A percentile compares a stretch with the other conserved stretches of the same genome.
phyloP scores from a whole-genome alignment of 768 basidiomycete species.

The Lactarius psammicola region DNA sequence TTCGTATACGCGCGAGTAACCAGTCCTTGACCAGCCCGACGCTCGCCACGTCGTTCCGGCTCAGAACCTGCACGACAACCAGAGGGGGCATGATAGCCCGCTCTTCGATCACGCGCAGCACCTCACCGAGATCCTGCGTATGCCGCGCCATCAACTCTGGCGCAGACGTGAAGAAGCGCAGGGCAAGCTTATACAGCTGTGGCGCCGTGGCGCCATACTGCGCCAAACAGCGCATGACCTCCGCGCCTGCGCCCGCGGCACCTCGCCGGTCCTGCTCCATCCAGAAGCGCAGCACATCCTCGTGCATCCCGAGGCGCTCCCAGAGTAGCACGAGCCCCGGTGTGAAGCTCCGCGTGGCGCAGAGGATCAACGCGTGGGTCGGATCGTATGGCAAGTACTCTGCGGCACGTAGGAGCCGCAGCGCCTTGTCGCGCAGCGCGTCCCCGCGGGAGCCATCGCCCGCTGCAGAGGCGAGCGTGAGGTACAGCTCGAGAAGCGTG shows the following conservation, averaged over 20 bases:
- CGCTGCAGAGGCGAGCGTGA: conserved; percentile 50
- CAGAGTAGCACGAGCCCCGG: conserved; percentile 85
- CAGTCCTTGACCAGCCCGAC: conserved; percentile 91
- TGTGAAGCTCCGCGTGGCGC: conserved; percentile 79
- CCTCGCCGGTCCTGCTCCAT: conserved; percentile 64
- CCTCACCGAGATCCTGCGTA: conserved; percentile 60
- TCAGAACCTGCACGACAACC: conserved; percentile 85
- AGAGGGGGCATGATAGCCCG: conserved; percentile 84
- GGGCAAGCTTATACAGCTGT: conserved; percentile 80
- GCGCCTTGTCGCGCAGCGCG: conserved; percentile 57
- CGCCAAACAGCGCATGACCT: conserved; percentile 69
- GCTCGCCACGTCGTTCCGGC: conserved; percentile 85
- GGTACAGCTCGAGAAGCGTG: conserved; percentile 90
- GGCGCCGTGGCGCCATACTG: conserved; percentile 70
- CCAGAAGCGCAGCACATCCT: conserved; percentile 91
- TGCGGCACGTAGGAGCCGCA: conserved; percentile 64
- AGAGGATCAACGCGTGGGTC: conserved; percentile 92
- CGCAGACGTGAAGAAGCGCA: conserved; percentile 86
- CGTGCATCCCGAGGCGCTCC: conserved; percentile 95
- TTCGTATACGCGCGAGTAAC: conserved; percentile 75
- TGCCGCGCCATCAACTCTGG: conserved; percentile 71
- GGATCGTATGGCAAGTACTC: conserved; percentile 66
- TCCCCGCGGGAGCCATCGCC: conserved; percentile 32
- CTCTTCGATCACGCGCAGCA: conserved; percentile 77
- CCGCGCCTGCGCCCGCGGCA: conserved; percentile 38